These are phyloP conservation scores for Camptophora hylomeconis DNA, from an alignment of 2,329 filamentous ascomycete genomes.

Conservation along the genomic window DNA sequence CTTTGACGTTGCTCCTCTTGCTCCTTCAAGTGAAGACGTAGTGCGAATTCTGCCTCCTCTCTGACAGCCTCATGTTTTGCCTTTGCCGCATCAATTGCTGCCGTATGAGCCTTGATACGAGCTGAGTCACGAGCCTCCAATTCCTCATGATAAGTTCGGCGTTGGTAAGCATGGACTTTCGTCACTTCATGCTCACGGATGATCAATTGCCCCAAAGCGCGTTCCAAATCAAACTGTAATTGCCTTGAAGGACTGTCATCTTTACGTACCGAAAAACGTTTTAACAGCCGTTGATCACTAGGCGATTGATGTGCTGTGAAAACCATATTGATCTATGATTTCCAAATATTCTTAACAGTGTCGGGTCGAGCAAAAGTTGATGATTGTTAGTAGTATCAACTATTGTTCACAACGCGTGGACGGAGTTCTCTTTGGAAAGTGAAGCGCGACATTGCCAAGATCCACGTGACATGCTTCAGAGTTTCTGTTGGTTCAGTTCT, in stretches of 20 bases:
- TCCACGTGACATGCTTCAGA: too few species aligned
- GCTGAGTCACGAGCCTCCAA: conserved; percentile 52
- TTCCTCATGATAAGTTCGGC: conserved; percentile 38
- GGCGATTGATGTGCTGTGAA: too few species aligned
- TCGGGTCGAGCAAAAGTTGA: too few species aligned
- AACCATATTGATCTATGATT: too few species aligned
- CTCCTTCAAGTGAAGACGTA: conserved; percentile 31
- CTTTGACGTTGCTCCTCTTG: conserved; percentile 24
- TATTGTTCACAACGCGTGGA: too few species aligned
- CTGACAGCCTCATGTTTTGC: conserved; percentile 54
- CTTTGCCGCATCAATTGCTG: conserved; percentile 53
- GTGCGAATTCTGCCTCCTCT: conserved; percentile 39
- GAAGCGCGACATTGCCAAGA: too few species aligned
- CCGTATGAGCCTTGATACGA: conserved; percentile 48
- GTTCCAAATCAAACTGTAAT: conserved; percentile 23
- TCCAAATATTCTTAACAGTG: too few species aligned
- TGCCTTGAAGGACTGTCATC: conserved; percentile 15
- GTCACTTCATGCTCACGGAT: conserved; percentile 31
- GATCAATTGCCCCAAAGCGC: conserved; percentile 28
- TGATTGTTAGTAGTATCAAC: too few species aligned
- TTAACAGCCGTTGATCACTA: too few species aligned
- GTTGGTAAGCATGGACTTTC: conserved; percentile 30
- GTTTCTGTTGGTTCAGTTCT: too few species aligned
- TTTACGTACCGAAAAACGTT: too few species aligned
- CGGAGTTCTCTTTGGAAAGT: too few species aligned